These are phyloP conservation scores for Multifurca ochricompacta DNA, from an alignment of 768 basidiomycete species.

Conservation along the genomic window DNA sequence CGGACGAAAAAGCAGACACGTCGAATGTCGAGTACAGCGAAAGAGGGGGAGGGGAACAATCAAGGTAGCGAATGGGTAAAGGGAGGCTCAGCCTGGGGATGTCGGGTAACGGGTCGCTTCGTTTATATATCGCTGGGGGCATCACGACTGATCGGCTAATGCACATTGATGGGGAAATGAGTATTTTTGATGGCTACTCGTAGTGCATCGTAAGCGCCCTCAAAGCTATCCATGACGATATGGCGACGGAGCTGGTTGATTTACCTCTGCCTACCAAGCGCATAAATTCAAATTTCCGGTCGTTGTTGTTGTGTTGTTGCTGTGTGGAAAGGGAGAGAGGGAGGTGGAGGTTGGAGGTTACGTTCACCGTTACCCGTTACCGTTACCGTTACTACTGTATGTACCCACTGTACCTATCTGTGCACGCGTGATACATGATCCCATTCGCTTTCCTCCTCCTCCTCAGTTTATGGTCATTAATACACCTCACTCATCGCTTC, in stretches of 20 bases:
- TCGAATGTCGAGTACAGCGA: background rate
- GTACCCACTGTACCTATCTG: too few species aligned
- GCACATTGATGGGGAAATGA: background rate
- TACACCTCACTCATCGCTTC: conserved; percentile 2
- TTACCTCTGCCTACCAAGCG: background rate
- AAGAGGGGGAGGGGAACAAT: background rate
- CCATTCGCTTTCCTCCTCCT: conserved; percentile 5
- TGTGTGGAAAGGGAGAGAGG: background rate
- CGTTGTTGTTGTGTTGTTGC: too few species aligned
- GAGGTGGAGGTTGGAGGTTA: too few species aligned
- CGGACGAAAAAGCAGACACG: background rate
- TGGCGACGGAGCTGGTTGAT: background rate
- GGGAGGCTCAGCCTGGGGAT: conserved; percentile 18
- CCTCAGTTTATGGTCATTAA: background rate
- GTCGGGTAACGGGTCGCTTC: background rate
- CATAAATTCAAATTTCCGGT: too few species aligned
- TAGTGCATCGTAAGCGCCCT: background rate
- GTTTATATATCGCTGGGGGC: conserved; percentile 4
- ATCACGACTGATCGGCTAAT: background rate
- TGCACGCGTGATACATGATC: conserved; percentile 12
- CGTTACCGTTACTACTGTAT: too few species aligned
- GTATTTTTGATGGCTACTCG: background rate
- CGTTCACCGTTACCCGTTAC: too few species aligned
- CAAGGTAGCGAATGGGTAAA: background rate
- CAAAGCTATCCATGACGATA: too few species aligned